These are phyloP conservation scores for Backusella macrospora DNA, from an alignment of 192 early-diverging fungal species.

Conservation along the genomic window DNA sequence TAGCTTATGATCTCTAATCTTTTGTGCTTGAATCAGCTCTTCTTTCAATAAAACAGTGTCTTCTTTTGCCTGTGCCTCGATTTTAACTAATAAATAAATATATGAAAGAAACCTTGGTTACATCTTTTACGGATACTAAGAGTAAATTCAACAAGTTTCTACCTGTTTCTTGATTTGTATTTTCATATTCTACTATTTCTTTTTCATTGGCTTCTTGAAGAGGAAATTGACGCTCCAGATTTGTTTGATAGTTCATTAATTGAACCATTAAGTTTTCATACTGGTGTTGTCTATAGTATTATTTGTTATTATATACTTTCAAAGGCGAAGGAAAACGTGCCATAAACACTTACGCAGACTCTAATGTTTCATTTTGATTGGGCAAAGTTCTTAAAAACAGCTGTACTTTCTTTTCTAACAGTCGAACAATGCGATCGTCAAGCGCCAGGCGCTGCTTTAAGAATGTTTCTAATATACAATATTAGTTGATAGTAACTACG, in stretches of 20 bases:
- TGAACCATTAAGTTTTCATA: conserved; percentile 47
- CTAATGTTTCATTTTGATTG: conserved; percentile 13
- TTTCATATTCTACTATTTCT: conserved; percentile 51
- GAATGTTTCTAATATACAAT: neutral
- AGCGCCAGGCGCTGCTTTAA: conserved; percentile 25
- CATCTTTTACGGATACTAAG: neutral
- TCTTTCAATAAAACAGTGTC: conserved; percentile 52
- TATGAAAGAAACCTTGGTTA: neutral
- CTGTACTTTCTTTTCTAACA: conserved; percentile 33
- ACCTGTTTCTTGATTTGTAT: conserved; percentile 43
- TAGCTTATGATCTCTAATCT: conserved; percentile 46
- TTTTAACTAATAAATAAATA: conserved; percentile 24
- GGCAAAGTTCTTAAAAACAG: conserved; percentile 22
- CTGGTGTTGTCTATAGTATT: conserved; percentile 28
- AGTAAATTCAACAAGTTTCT: neutral
- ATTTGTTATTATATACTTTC: neutral
- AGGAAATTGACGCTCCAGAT: conserved; percentile 49
- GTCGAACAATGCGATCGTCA: conserved; percentile 31
- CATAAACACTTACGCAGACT: conserved; percentile 28
- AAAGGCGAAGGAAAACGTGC: neutral
- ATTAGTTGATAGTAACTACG: neutral
- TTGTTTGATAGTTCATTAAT: conserved; percentile 46
- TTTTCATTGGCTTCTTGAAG: conserved; percentile 56
- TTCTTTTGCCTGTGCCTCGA: conserved; percentile 35
- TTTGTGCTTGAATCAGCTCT: conserved; percentile 47